A percentile compares a stretch with the other conserved stretches of the same genome.
These are phyloP conservation scores for Psidium guajava DNA, from an alignment of 345 rosid genomes.

Conservation along the genomic window DNA sequence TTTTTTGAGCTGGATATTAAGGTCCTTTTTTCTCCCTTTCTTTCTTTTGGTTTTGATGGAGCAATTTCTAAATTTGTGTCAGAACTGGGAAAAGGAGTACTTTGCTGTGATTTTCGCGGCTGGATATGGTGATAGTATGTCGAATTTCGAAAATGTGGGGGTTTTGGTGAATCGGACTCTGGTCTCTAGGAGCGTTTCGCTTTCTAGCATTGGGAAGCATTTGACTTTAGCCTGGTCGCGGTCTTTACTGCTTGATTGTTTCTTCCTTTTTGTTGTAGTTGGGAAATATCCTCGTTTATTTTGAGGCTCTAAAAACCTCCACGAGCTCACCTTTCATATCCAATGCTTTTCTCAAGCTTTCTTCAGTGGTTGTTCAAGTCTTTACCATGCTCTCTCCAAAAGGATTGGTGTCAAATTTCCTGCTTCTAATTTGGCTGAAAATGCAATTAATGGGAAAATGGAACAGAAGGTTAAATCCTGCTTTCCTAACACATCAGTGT, in stretches of 20 bases:
- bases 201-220: background rate
- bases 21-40: background rate
- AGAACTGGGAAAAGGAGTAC: background rate
- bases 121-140: background rate
- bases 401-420: background rate
- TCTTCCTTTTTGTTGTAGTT: background rate
- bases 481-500: background rate
- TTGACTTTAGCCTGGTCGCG: background rate
- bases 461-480: background rate
- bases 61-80: background rate
- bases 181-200: background rate
- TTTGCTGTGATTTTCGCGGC: background rate
- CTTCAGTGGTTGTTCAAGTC: background rate
- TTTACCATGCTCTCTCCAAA: background rate
- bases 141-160: background rate
- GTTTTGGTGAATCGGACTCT: background rate
- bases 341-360: background rate
- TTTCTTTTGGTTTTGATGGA: background rate
- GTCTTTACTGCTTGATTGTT: background rate
- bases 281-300: background rate
- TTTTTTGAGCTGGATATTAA: background rate
- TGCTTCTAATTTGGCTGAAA: background rate
- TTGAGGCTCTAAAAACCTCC: background rate
- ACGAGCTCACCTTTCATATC: background rate
- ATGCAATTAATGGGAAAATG: background rate